Conservation (phyloP, 2,329 filamentous ascomycete genomes). For the Neofusicoccum ribis region DNA sequence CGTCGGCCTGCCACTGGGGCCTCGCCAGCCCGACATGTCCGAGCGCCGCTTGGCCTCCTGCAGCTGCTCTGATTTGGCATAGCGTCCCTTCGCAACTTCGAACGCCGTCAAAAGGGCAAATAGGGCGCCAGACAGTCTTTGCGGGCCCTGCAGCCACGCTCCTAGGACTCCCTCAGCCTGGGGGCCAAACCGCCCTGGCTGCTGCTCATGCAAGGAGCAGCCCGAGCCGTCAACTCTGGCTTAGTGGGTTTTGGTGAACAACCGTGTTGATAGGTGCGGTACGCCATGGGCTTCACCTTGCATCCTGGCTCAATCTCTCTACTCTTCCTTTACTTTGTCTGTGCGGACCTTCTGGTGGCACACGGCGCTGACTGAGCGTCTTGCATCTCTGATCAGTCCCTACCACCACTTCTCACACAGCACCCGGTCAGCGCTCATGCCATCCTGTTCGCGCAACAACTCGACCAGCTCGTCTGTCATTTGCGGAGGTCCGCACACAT, state of each 20-base stretch:
- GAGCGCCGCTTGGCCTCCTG: background rate
- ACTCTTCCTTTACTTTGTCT: background rate
- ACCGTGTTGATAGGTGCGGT: no score
- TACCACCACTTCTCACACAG: slow-evolving; percentile 57
- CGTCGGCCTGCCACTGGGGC: background rate
- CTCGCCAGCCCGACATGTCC: background rate
- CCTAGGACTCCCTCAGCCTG: background rate
- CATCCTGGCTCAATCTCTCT: background rate
- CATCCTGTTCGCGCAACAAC: slow-evolving; percentile 38
- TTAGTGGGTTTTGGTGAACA: background rate
- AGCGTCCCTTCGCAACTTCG: background rate
- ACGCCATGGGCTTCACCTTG: no score
- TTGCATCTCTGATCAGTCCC: background rate
- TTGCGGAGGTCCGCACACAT: slow-evolving; percentile 50
- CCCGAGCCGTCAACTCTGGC: background rate
- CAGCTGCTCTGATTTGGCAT: background rate
- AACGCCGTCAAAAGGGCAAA: slow-evolving; percentile 7
- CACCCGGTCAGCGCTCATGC: slow-evolving; percentile 42
- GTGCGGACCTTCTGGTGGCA: no score
- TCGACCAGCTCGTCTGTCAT: slow-evolving; percentile 52
- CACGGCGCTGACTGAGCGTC: background rate
- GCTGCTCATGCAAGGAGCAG: no score
- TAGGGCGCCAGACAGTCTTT: background rate
- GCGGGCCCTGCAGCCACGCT: background rate
- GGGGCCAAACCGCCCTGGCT: background rate